Evolutionary conservation across 2,329 filamentous ascomycete species (phyloP), one percentile per base, ranked within the genome.

Genomic region (Aspergillus candidus): DNA sequence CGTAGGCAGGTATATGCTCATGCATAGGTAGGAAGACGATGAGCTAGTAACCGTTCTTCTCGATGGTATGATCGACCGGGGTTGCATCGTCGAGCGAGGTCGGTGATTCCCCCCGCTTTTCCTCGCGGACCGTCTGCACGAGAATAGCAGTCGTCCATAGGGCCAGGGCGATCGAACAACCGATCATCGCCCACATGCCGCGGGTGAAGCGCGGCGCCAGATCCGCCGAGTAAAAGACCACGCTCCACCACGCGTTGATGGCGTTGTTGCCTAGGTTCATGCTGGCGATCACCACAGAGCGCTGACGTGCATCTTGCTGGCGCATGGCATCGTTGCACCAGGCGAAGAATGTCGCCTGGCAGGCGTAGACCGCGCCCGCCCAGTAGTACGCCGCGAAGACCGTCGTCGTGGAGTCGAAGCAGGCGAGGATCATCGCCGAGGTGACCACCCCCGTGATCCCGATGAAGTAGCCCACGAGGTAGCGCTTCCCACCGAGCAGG

Each of bases 271-370:
- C 79, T 53, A 82, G 66, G 47, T 86, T 87, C 84, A 88, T 88
- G 11, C 79, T 78, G 0, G 83, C 83, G 31, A 88, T 75, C 0
- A 87, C 83, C 1, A 87, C 74, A 2, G 76, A 79, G 4, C 84
- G 72, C 52, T 82, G 76, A 36, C 80, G 73, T 14, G 77, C 75
- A 47, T 84, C 78, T 53, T 85, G 77, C 43, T 77, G 75, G 6
- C 80, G 73, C 68, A 84, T 77, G 2, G 80, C 78, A 54, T 86
- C 83, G 53, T 88, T 87, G 15, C 81, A 83, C 83, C 83, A 87
- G 0, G 84, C 83, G 52, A 88, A 87, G 53, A 87, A 86, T 0
- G 80, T 84, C 1, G 84, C 82, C 62, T 88, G 83, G 55, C 83
- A 84, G 0, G 83, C 83, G 52, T 87, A 87, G 0, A 86, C 80